Base-by-base conservation (phyloP, 495 filamentous ascomycete genomes). In the Hypoxylon perforatum region DNA sequence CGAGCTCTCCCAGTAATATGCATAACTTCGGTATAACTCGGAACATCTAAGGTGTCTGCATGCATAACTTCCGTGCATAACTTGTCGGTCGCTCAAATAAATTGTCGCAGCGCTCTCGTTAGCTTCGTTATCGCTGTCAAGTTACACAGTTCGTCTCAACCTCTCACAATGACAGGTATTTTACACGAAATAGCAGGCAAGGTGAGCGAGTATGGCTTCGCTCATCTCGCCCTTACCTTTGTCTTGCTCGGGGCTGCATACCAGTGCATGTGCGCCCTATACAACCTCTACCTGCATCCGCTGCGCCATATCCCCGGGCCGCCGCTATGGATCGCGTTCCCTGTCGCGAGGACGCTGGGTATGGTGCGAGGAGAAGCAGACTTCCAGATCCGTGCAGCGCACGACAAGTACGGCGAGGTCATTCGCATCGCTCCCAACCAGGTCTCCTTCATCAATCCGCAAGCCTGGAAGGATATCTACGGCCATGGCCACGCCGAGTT, bases 391-490 rank as follows among this genome's bases (percentile, higher is more conserved):
- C 52, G 57, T 23, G 60, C 60, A 11, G 66, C 66, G 9, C 83
- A 85, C 51, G 75, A 76, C 19, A 76, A 76, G 61, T 82, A 84
- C 53, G 82, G 83, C 19, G 73, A 70, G n/a, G 69, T 81, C n/a
- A 76, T 85, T 12, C 80, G 82, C 17, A 50, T 81, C 8, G 59
- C 70, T 0, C 80, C 82, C 0, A 71, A 80, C 33, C 61, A 70
- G 21, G 67, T 85, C 45, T 82, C 80, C 9, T 82, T 82, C 67
- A 80, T 69, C 21, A 76, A 65, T 0, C 74, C 73, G 0, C 57
- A 75, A 1, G 83, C 82, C 1, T 86, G 80, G 79, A 82, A 80
- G 44, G 77, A 85, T 35, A 87, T 87, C 39, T 85, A 86, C 57
- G 79, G 80, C 53, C 69, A 74, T 45, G 72, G 72, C 6, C 72